Evolutionary conservation across 805 yeast species (phyloP), one percentile per base, ranked within the genome.

Genomic region (Candida hungchunana): DNA sequence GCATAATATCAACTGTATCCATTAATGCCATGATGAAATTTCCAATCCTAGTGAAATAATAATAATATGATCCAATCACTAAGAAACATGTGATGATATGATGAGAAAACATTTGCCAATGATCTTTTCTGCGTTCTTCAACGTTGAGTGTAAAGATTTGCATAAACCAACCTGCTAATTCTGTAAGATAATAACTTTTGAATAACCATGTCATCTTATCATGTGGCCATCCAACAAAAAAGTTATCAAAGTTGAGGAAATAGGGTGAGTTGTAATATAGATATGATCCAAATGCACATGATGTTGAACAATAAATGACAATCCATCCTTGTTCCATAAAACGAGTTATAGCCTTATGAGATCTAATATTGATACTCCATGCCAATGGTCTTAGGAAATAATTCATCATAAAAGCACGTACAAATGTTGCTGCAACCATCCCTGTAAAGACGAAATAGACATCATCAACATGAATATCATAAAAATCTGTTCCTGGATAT

Each of bases 321-420:
- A 75, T 66, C 96, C 96, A 88, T 33, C 86, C 79, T 64, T 87
- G 96, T 60, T 87, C 96, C 38, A 86, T 82, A 54, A 84, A 87
- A 39, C 96, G 71, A 37, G 73, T 73, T 16, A 67, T 63, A 1
- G 81, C 73, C 48, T 77, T 79, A 12, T 55, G 57, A 3, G 69
- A 60, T 26, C 58, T 58, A 32, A 83, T 75, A 17, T 72, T 63
- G 31, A 64, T 55, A 7, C 31, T 34, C 16, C 32, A 33, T 2
- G 86, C 86, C 31, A 78, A 50, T 14, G 89, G 87, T 36, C 63
- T 66, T 32, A 82, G 68, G 8, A 75, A 46, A 44, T 62, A 72
- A 34, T 70, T 67, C 79, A 85, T 80, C 23, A 74, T 46, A n/a
- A 70, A 57, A 5, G 82, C 70, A 44, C 95, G 65, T 23, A 80